Evolutionary conservation across 192 early-diverging fungal genomes (phyloP), one percentile per base, ranked within the genome.

Genomic region (Gryganskiella cystojenkinii): DNA sequence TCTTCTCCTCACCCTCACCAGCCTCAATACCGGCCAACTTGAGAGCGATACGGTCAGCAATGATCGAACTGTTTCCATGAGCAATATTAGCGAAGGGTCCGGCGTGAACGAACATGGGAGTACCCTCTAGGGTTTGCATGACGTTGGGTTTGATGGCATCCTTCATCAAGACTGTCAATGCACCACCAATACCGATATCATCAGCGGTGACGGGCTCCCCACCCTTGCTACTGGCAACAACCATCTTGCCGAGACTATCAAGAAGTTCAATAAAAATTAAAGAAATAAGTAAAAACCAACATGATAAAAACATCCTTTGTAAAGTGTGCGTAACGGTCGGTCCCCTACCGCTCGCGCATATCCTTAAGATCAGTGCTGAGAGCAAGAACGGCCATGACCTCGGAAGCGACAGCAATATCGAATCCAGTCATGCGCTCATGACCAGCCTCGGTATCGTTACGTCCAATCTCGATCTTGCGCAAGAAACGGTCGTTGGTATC

Each of bases 11-110:
- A n/a, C 78, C 78, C 44, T 85, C 86, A 22, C 80, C 84, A 20
- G 85, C 70, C 20, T 91, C 87, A 24, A 89, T 88, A 51, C 96
- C 95, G 17, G 92, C 94, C 24, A 98, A 85, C 80, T 96, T 96
- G 60, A 99, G 88, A 14, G 96, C 98, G 82, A 99, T 96, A 60
- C 85, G 87, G 82, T 99, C 98, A 15, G 98, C 96, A 31, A 99
- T 82, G 47, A 99, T 92, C 14, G 95, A 97, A 30, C 91, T 94
- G 83, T 99, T 99, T 47, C 98, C 98, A 67, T 97, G 95, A 2
- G 98, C 98, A 85, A 99, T 99, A 86, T 99, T 99, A 78, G 98
- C 98, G 71, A 99, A 99, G 4, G 98, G 98, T 27, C 98, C 98
- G 10, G 98, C 98, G 64, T 99, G 98, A 7, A 99, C 96, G 85